Evolutionary conservation across 805 yeast genomes (phyloP).

Genomic region (Pichia pseudocactophila): DNA sequence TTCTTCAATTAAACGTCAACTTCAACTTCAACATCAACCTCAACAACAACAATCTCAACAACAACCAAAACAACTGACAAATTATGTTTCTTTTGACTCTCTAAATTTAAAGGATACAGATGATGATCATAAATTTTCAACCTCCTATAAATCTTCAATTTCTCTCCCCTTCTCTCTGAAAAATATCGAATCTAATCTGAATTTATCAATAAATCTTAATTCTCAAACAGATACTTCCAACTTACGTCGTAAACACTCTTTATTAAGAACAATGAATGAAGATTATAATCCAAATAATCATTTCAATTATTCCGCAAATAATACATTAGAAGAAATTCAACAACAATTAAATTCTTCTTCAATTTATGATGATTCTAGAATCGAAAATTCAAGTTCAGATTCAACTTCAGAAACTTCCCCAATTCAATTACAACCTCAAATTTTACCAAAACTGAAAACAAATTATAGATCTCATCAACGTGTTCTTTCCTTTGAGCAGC

Average conservation of each 20-base stretch:
- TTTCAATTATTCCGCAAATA: constrained; percentile 25
- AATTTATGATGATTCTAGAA: neutral
- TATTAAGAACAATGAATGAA: constrained; percentile 13
- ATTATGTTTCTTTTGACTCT: constrained; percentile 35
- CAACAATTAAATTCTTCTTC: constrained; percentile 19
- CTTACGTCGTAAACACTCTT: neutral
- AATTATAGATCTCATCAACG: constrained; percentile 18
- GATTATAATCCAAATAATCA: constrained; percentile 26
- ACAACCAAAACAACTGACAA: constrained; percentile 13
- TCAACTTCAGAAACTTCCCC: too few relatives aligned
- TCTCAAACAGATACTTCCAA: neutral
- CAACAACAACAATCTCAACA: neutral
- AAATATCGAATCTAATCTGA: neutral
- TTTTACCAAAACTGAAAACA: neutral
- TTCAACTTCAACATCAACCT: neutral
- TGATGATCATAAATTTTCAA: neutral
- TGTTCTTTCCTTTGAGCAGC: constrained; percentile 44
- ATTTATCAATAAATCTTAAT: neutral
- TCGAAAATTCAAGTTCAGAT: too few relatives aligned
- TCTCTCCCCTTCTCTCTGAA: constrained; percentile 3
- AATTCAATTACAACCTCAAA: neutral
- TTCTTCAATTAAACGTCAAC: neutral
- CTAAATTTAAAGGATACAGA: constrained; percentile 15
- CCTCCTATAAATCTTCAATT: constrained; percentile 7
- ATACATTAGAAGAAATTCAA: constrained; percentile 27